Evolutionary conservation across 2,329 filamentous ascomycete species (phyloP).

Genomic region (Fusarium sp.): DNA sequence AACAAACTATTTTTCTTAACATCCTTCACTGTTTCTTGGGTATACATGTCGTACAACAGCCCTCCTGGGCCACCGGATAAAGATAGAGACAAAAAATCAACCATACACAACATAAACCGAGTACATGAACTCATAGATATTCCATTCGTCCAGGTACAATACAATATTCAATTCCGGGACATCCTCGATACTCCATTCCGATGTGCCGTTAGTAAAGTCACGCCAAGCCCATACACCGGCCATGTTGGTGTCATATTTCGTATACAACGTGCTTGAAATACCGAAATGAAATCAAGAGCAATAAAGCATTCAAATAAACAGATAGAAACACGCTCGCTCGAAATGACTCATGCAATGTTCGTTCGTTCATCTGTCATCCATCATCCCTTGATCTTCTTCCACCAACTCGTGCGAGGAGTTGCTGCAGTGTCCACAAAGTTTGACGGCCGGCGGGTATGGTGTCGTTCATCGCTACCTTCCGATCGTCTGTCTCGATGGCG

Average conservation of each 20-base stretch:
- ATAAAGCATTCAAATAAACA: conserved; percentile 35
- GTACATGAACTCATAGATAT: conserved; percentile 3
- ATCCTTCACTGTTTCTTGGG: conserved; percentile 15
- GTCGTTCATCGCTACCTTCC: conserved; percentile 60
- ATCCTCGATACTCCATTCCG: conserved; percentile 33
- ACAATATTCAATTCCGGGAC: conserved; percentile 21
- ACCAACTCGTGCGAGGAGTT: conserved; percentile 68
- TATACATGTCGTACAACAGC: conserved; percentile 35
- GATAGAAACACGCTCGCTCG: conserved; percentile 46
- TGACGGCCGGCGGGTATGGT: conserved; percentile 56
- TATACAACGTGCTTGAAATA: conserved; percentile 25
- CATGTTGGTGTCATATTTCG: conserved; percentile 20
- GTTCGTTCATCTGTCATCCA: conserved; percentile 46
- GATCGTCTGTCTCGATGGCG: conserved; percentile 51
- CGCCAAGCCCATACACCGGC: conserved; percentile 22
- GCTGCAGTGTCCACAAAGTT: conserved; percentile 59
- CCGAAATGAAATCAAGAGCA: conserved; percentile 17
- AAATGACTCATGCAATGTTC: conserved; percentile 46
- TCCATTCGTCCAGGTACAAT: conserved; percentile 6
- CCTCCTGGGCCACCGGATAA: conserved; percentile 11
- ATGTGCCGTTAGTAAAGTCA: conserved; percentile 30
- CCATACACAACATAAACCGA: conserved; percentile 6
- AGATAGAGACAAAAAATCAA: conserved; percentile 13
- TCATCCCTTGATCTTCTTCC: conserved; percentile 66
- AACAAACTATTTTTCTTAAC: conserved; percentile 10